These are phyloP conservation scores for Cladosporium cucumerinum DNA, from an alignment of 2,329 filamentous ascomycete genomes.

Conservation along the genomic window DNA sequence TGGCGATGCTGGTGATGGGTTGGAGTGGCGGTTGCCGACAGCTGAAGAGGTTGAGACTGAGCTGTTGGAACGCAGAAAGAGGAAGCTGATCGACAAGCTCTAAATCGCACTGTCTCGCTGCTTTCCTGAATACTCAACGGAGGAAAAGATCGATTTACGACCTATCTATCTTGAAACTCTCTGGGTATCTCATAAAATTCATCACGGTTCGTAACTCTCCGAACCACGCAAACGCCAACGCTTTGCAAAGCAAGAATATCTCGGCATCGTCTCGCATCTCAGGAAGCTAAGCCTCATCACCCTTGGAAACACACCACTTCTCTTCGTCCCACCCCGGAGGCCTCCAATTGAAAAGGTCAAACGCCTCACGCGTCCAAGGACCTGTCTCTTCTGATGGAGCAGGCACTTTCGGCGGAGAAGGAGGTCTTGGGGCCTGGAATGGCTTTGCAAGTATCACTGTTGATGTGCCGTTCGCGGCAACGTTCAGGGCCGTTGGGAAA, in stretches of 20 bases:
- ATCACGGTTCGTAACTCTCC: conserved; percentile 3
- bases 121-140: not conserved
- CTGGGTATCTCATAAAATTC: conserved; percentile 15
- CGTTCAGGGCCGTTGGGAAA: conserved; percentile 21
- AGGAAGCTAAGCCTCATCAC: not conserved
- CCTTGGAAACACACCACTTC: conserved; percentile 25
- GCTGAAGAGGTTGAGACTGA: conserved; percentile 93
- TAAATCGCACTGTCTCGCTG: not conserved
- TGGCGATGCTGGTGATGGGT: conserved; percentile 79
- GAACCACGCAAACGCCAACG: conserved; percentile 8
- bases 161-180: not conserved
- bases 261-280: not conserved
- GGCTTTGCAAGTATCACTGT: conserved; percentile 30
- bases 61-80: conserved; percentile 78
- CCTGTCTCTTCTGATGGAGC: conserved; percentile 45
- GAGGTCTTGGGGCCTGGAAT: conserved; percentile 29
- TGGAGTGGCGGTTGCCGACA: conserved; percentile 78
- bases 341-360: conserved; percentile 62
- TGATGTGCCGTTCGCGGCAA: conserved; percentile 25
- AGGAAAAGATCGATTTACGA: not conserved
- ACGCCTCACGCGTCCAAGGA: conserved; percentile 67
- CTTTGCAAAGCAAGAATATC: conserved; percentile 3
- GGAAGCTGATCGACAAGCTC: conserved; percentile 70
- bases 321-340: conserved; percentile 44
- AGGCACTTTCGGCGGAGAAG: conserved; percentile 17